phyloP scores from a whole-genome alignment of 495 filamentous ascomycete species.

The Xylaria scruposa region DNA sequence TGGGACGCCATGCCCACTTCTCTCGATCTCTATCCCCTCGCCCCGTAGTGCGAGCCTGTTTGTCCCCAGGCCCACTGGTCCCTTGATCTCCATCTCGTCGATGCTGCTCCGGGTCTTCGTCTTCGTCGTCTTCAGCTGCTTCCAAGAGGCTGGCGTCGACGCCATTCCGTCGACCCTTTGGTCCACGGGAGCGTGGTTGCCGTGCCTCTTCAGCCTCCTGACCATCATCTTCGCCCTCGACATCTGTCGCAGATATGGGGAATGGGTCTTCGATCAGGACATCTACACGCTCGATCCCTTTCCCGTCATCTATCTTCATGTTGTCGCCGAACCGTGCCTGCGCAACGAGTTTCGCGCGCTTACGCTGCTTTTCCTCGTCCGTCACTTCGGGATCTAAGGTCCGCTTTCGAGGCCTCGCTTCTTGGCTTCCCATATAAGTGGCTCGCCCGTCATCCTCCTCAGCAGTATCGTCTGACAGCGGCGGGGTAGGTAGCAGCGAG shows the following conservation, averaged over 20 bases:
- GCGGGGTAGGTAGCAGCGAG: slow-evolving; percentile 49
- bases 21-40: slow-evolving; percentile 34
- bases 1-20: slow-evolving; percentile 57
- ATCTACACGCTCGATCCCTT: slow-evolving; percentile 66
- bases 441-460: slow-evolving; percentile 35
- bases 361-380: slow-evolving; percentile 45
- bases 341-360: slow-evolving; percentile 55
- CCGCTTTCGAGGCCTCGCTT: slow-evolving; percentile 28
- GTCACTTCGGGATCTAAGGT: slow-evolving; percentile 35
- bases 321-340: slow-evolving; percentile 62
- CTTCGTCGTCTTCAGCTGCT: slow-evolving; percentile 40
- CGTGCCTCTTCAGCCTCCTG: slow-evolving; percentile 28
- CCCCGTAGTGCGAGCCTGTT: neutral
- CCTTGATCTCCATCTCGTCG: neutral
- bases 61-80: neutral
- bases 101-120: slow-evolving; percentile 30
- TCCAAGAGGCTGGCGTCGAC: slow-evolving; percentile 27
- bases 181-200: slow-evolving; percentile 45
- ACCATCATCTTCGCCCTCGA: slow-evolving; percentile 8
- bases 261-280: slow-evolving; percentile 64
- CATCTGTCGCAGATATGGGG: slow-evolving; percentile 54
- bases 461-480: slow-evolving; percentile 39
- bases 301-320: slow-evolving; percentile 57
- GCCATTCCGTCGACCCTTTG: slow-evolving; percentile 37
- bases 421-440: neutral